A percentile compares a stretch with the other conserved stretches of the same genome.
phyloP scores from a whole-genome alignment of 139 green algal species.

The Micractinium sp. region DNA sequence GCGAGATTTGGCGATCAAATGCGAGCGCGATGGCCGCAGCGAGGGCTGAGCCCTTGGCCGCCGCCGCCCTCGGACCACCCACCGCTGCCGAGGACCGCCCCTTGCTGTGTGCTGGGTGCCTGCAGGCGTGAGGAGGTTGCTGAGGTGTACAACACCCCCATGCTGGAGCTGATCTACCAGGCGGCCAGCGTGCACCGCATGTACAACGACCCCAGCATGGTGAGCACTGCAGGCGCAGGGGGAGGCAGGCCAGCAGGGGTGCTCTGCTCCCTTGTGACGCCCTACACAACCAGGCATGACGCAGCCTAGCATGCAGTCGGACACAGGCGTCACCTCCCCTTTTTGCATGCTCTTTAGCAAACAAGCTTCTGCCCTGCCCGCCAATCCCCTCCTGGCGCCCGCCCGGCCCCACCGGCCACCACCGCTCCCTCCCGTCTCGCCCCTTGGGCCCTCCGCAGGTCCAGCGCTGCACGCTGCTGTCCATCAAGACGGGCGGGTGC shows the following conservation, averaged over 20 bases:
- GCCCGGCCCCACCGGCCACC: no score
- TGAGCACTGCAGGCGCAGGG: constrained; percentile 34
- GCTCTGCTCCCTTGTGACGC: no score
- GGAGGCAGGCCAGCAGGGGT: no score
- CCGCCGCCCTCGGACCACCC: not conserved
- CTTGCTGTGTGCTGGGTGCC: not conserved
- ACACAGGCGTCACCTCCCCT: no score
- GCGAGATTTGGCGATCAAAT: not conserved
- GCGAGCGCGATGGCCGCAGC: not conserved
- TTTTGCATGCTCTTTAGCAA: no score
- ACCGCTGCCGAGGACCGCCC: not conserved
- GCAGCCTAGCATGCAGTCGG: no score
- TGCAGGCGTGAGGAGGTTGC: constrained; percentile 88
- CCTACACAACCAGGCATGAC: no score
- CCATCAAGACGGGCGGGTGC: constrained; percentile 98
- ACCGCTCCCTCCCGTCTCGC: not conserved
- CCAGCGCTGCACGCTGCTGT: constrained; percentile 97
- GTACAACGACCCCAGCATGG: constrained; percentile 91
- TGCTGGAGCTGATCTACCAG: constrained; percentile 93
- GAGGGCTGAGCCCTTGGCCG: not conserved
- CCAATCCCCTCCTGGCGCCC: no score
- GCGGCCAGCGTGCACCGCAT: constrained; percentile 89
- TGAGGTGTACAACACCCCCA: constrained; percentile 87
- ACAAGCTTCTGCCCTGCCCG: no score
- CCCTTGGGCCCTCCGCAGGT: constrained; percentile 66